Evolutionary conservation across 495 filamentous ascomycete genomes (phyloP).

Genomic region (Penicillium macrosclerotiorum): DNA sequence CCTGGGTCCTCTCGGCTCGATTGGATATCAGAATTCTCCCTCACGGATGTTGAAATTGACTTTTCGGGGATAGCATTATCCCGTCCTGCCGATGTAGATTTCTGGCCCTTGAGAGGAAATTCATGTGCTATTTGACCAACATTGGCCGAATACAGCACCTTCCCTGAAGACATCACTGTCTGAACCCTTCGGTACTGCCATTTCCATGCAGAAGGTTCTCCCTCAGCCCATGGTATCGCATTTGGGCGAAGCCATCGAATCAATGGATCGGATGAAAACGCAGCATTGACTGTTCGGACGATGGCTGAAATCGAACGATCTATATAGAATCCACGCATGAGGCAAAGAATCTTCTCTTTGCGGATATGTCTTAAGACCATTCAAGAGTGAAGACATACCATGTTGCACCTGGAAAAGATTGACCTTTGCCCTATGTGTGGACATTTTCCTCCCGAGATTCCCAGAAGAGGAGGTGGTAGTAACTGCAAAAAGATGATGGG

Average conservation of each 20-base stretch:
- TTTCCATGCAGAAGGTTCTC: slow-evolving; percentile 5
- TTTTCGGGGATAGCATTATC: background rate
- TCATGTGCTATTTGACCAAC: slow-evolving; percentile 8
- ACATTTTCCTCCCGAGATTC: slow-evolving; percentile 3
- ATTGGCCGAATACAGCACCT: slow-evolving; percentile 18
- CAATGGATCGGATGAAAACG: slow-evolving; percentile 30
- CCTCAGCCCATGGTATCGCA: slow-evolving; percentile 17
- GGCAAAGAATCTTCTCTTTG: too few species aligned
- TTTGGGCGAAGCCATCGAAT: slow-evolving; percentile 30
- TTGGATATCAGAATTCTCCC: background rate
- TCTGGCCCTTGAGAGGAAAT: slow-evolving; percentile 4
- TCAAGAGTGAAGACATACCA: slow-evolving; percentile 2
- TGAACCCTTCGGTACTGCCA: slow-evolving; percentile 32
- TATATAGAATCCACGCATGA: background rate
- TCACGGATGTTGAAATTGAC: background rate
- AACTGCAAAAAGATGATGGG: background rate
- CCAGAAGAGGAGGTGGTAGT: background rate
- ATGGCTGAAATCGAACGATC: slow-evolving; percentile 15
- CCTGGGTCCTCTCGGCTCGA: slow-evolving; percentile 16
- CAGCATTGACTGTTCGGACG: slow-evolving; percentile 22
- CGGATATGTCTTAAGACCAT: background rate
- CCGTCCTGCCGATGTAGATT: background rate
- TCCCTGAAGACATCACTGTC: slow-evolving; percentile 19
- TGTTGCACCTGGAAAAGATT: slow-evolving; percentile 7
- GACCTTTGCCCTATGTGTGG: background rate